A percentile compares a stretch with the other conserved stretches of the same genome.
phyloP scores from a whole-genome alignment of 345 rosid genomes.

The Luvunga scandens region DNA sequence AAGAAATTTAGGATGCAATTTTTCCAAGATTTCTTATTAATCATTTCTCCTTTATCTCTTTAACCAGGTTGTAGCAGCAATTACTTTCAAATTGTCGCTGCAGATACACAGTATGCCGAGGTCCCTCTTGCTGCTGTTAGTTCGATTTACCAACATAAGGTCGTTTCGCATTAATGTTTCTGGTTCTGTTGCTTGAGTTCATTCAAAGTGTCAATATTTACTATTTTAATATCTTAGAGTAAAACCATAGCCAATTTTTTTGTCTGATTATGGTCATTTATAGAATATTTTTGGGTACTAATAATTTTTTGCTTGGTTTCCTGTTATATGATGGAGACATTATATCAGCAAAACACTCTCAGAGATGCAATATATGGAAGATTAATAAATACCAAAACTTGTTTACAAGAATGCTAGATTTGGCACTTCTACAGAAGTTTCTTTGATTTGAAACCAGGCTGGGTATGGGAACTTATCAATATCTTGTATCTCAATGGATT shows the following conservation, averaged over 20 bases:
- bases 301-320: no score
- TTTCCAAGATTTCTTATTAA: background rate
- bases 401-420: background rate
- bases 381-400: no score
- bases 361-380: no score
- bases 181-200: constrained; percentile 4
- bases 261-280: no score
- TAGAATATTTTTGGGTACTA: no score
- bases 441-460: background rate
- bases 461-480: background rate
- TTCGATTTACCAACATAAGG: constrained; percentile 54
- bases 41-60: constrained; percentile 11
- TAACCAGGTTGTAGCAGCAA: constrained; percentile 65
- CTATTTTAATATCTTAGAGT: no score
- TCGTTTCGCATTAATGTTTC: constrained; percentile 12
- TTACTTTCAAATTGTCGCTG: constrained; percentile 73
- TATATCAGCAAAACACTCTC: no score
- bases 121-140: constrained; percentile 77
- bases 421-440: background rate
- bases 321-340: no score
- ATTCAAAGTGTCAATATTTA: background rate
- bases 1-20: background rate
- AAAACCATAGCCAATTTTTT: background rate
- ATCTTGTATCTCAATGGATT: background rate
- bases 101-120: constrained; percentile 76